Percentiles rank a stretch among this genome's conserved stretches.
Evolutionary conservation across 352 stramenopile genomes (phyloP).

Genomic region (Phytopythium vexans): DNA sequence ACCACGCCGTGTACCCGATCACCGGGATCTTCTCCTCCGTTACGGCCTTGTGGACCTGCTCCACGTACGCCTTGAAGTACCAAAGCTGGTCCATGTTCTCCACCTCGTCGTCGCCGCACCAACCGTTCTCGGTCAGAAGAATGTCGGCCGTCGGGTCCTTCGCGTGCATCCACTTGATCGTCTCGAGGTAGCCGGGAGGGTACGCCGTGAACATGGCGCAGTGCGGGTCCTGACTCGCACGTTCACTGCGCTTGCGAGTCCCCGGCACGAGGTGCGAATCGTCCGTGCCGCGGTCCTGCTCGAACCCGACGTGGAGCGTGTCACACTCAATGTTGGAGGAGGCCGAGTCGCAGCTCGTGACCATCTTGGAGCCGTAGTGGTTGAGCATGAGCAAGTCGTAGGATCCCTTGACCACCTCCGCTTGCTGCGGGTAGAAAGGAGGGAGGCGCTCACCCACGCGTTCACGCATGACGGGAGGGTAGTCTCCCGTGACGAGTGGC

Average conservation of each 20-base stretch:
- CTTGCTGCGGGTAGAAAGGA: slow-evolving; percentile 68
- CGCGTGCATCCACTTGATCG: slow-evolving; percentile 34
- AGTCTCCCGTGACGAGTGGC: slow-evolving; percentile 84
- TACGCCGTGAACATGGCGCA: slow-evolving; percentile 29
- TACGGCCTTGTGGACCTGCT: slow-evolving; percentile 20
- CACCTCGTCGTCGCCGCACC: slow-evolving; percentile 40
- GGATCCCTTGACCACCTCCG: slow-evolving; percentile 52
- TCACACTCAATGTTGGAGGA: slow-evolving; percentile 15
- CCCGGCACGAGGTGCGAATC: slow-evolving; percentile 33
- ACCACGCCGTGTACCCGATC: slow-evolving; percentile 89
- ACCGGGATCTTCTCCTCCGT: slow-evolving; percentile 31
- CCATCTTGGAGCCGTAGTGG: slow-evolving; percentile 73
- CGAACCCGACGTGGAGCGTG: slow-evolving; percentile 20
- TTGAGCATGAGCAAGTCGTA: slow-evolving; percentile 92
- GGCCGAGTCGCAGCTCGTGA: slow-evolving; percentile 26
- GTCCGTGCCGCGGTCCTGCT: slow-evolving; percentile 28
- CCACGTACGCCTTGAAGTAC: slow-evolving; percentile 34
- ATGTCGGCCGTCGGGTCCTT: slow-evolving; percentile 24
- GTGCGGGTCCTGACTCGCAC: slow-evolving; percentile 5
- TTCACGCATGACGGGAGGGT: slow-evolving; percentile 83
- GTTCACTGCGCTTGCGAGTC: slow-evolving; percentile 7
- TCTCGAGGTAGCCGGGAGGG: slow-evolving; percentile 31
- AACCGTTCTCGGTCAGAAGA: slow-evolving; percentile 45
- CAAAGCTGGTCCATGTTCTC: slow-evolving; percentile 37
- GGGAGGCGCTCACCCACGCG: slow-evolving; percentile 72